Evolutionary conservation across 164 flowering plant species (phyloP).

Genomic region (Aristolochia fimbriata): DNA sequence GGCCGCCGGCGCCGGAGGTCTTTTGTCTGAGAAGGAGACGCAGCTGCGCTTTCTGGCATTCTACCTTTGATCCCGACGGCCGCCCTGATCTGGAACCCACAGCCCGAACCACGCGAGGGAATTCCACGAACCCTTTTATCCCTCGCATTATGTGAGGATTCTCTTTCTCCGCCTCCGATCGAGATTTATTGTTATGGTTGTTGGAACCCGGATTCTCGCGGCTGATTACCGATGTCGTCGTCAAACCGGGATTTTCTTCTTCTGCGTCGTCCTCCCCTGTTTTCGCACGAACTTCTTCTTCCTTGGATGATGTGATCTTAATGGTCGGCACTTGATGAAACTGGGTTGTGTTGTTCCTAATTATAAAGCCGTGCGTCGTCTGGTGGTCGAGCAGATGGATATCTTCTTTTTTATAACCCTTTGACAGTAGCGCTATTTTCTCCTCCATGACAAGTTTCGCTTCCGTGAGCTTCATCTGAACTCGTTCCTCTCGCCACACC

Average conservation of each 20-base stretch:
- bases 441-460: slow-evolving; percentile 10
- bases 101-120: slow-evolving; percentile 55
- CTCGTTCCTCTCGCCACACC: slow-evolving; percentile 14
- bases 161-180: slow-evolving; percentile 12
- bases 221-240: too few species aligned
- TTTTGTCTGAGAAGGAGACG: slow-evolving; percentile 53
- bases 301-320: background rate
- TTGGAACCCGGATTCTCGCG: too few species aligned
- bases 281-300: slow-evolving; percentile 1
- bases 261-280: background rate
- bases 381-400: background rate
- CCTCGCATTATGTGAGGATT: slow-evolving; percentile 16
- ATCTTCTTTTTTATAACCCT: background rate
- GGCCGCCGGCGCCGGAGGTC: slow-evolving; percentile 18
- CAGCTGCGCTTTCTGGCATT: slow-evolving; percentile 72
- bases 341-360: background rate
- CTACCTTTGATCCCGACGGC: slow-evolving; percentile 51
- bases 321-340: too few species aligned
- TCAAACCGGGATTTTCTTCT: too few species aligned
- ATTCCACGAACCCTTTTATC: slow-evolving; percentile 43
- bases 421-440: slow-evolving; percentile 4
- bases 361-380: background rate
- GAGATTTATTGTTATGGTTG: too few species aligned
- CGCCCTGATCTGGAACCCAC: slow-evolving; percentile 46
- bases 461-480: slow-evolving; percentile 12